Base-by-base conservation (phyloP, 1,284 basidiomycete genomes). In the Cryptococcus sp. region DNA sequence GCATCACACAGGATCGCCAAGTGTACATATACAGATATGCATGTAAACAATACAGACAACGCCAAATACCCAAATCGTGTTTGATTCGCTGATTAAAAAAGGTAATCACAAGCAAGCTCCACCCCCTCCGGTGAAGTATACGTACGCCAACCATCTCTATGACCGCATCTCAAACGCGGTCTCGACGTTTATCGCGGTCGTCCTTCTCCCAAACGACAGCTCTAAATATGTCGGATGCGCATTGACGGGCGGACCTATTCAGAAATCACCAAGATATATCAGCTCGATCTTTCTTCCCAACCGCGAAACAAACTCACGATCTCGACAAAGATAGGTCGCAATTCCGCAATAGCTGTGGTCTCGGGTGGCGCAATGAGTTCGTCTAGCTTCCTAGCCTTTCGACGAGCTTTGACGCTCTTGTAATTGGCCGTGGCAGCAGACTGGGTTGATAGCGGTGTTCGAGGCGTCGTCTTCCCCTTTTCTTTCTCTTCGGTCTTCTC, bases 291-390 rank as follows among this genome's bases (percentile, higher is more conserved):
- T 31, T 22, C 23, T 31, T 22, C 23, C 16, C 42, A 13, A 8
- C 13, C 13, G 31, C 13, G 31, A 35, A 35, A 35, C 31, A 4
- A 5, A 71, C 87, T 75, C 65, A 94, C 92, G 82, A 94, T 86
- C 79, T 96, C 93, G 48, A 89, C 84, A 74, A 96, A 96, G 27
- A 97, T 70, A 1, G 93, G 91, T 39, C 93, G 80, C 23, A 97
- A 74, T 61, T 86, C 83, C 22, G 89, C 87, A 57, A 96, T 85
- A 65, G 88, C 84, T 57, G 82, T 81, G 53, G 97, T 81, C 59
- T 90, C 86, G 1, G 95, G 95, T 50, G 88, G 85, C 64, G 86
- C 84, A 44, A 90, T 78, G 45, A 82, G 74, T 1, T 81, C 76
- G 46, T 78, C 78, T 20, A 50, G 16, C 42, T 31, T 39, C 22